Evolutionary conservation across 768 basidiomycete species (phyloP).

Genomic region (Glaciozyma antarctica): DNA sequence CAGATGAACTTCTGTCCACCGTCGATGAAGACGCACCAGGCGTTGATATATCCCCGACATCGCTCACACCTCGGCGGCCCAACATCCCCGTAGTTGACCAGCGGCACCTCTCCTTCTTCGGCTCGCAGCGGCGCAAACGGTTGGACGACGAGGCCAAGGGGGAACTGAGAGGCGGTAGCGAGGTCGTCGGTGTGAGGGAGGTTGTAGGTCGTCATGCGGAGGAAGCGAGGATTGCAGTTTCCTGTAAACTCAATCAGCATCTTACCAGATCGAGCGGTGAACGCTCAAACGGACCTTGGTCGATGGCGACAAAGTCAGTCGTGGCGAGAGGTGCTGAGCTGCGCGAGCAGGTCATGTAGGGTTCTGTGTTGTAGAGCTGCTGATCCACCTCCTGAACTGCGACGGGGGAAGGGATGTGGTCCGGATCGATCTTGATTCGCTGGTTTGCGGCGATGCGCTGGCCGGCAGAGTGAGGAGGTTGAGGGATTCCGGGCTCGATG

Average conservation of each 20-base stretch:
- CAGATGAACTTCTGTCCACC: conserved; percentile 83
- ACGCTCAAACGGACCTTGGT: conserved; percentile 57
- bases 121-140: conserved; percentile 77
- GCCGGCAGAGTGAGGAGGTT: conserved; percentile 62
- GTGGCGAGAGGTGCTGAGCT: conserved; percentile 69
- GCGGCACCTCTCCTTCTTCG: conserved; percentile 56
- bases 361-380: conserved; percentile 58
- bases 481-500: conserved; percentile 44
- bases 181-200: conserved; percentile 71
- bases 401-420: conserved; percentile 84
- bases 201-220: conserved; percentile 82
- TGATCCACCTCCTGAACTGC: conserved; percentile 70
- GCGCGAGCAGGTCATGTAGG: conserved; percentile 55
- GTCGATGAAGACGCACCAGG: conserved; percentile 77
- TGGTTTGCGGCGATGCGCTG: conserved; percentile 52
- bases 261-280: no score
- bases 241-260: conserved; percentile 43
- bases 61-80: conserved; percentile 76
- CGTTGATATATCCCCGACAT: conserved; percentile 86
- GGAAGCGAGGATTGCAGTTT: conserved; percentile 83
- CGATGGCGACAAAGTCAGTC: conserved; percentile 76
- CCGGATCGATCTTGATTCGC: conserved; percentile 71
- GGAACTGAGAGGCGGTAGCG: conserved; percentile 69
- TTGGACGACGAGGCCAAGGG: conserved; percentile 73
- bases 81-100: conserved; percentile 59